A percentile compares a stretch with the other conserved stretches of the same genome.
Evolutionary conservation across 139 green algal species (phyloP).

Genomic region (Coelastrella sp.): DNA sequence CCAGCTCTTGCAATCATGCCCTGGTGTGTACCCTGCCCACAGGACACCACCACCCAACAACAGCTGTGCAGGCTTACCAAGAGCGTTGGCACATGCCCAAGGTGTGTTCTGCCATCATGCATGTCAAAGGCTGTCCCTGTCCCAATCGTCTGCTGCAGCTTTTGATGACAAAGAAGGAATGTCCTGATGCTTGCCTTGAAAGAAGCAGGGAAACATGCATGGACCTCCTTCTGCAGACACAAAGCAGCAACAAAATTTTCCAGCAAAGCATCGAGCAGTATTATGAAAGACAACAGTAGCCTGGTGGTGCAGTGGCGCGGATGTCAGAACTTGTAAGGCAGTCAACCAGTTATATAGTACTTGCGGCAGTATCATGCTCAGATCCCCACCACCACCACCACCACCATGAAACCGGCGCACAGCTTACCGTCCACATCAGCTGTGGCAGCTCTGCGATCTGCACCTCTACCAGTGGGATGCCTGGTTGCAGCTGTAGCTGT

Average conservation of each 20-base stretch:
- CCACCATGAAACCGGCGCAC: background rate
- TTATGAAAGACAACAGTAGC: background rate
- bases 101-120: background rate
- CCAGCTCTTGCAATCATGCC: no score
- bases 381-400: no score
- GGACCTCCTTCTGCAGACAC: slow-evolving; percentile 15
- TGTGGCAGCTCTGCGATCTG: background rate
- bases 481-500: background rate
- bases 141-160: slow-evolving; percentile 10
- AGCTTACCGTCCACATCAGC: slow-evolving; percentile 30
- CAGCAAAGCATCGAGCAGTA: background rate
- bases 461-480: background rate
- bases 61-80: background rate
- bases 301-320: background rate
- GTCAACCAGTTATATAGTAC: no score
- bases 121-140: no score
- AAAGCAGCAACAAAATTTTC: background rate
- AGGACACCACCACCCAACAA: background rate
- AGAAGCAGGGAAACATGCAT: background rate
- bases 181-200: background rate
- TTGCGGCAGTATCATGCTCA: no score
- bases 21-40: background rate
- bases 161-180: slow-evolving; percentile 20
- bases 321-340: no score
- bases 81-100: background rate